These are phyloP conservation scores for Talaromyces sp. DNA, from an alignment of 2,329 filamentous ascomycete species.

Conservation along the genomic window DNA sequence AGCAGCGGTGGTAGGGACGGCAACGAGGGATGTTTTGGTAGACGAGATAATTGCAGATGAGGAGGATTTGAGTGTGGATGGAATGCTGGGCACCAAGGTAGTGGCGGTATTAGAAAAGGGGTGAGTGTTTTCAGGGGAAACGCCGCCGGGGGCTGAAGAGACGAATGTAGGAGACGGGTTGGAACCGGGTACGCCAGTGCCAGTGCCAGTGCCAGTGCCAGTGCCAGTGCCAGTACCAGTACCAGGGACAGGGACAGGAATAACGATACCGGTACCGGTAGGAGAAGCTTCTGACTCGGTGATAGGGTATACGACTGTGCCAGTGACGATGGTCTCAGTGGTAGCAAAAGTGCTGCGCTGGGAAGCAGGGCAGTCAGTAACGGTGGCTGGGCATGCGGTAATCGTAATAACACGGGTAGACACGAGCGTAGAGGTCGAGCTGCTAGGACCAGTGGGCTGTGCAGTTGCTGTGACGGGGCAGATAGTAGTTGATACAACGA, in stretches of 20 bases:
- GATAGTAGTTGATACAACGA: constrained; percentile 7
- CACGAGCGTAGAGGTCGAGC: background rate
- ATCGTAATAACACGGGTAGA: constrained; percentile 4
- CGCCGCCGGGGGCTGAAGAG: background rate
- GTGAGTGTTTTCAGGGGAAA: background rate
- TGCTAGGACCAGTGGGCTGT: background rate
- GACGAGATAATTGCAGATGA: background rate
- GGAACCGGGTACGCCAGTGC: background rate
- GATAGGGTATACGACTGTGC: background rate
- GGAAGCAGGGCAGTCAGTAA: constrained; percentile 7
- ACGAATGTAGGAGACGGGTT: background rate
- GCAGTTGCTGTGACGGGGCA: constrained; percentile 9
- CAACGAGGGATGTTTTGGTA: background rate
- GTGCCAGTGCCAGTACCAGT: background rate
- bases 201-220: too few relatives aligned
- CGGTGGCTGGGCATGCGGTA: constrained; percentile 1
- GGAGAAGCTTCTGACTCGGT: background rate
- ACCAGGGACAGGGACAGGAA: background rate
- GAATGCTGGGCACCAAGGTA: too few relatives aligned
- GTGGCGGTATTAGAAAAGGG: background rate
- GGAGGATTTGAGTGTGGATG: background rate
- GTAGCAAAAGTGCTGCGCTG: constrained; percentile 1
- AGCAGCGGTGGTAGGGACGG: background rate
- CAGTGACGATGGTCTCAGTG: background rate
- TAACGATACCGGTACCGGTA: background rate